Percentiles rank a stretch among this genome's conserved stretches.
These are phyloP conservation scores for Tolypocladium tundrense DNA, from an alignment of 2,329 filamentous ascomycete genomes.

Conservation along the genomic window DNA sequence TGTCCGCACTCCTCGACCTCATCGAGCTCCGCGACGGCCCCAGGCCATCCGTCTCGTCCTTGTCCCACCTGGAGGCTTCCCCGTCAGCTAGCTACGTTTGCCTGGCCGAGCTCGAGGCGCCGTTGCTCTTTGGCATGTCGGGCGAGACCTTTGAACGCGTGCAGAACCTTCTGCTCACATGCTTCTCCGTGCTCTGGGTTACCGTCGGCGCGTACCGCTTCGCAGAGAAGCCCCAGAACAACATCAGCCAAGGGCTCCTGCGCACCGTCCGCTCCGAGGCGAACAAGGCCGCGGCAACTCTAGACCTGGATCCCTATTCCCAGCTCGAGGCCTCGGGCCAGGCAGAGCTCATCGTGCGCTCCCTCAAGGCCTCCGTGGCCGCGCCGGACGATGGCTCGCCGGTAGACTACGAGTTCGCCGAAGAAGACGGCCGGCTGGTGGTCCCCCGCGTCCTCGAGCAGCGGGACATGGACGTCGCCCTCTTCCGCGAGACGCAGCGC, in stretches of 20 bases:
- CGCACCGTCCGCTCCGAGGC: conserved; percentile 36
- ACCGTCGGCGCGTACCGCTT: conserved; percentile 26
- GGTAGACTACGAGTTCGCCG: conserved; percentile 18
- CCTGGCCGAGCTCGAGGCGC: conserved; percentile 32
- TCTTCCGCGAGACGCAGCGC: conserved; percentile 15
- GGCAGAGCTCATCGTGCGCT: conserved; percentile 20
- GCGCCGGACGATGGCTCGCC: conserved; percentile 9
- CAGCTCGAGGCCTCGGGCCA: conserved; percentile 16
- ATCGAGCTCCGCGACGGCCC: conserved; percentile 12
- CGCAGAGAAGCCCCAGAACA: conserved; percentile 25
- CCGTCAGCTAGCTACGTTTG: conserved; percentile 23
- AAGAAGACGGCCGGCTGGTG: conserved; percentile 14
- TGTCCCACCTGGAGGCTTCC: conserved; percentile 9
- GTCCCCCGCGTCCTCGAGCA: conserved; percentile 18
- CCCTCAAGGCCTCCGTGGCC: conserved; percentile 11
- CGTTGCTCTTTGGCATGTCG: conserved; percentile 30
- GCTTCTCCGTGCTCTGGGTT: conserved; percentile 28
- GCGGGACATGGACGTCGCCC: conserved; percentile 13
- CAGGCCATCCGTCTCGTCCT: conserved; percentile 5
- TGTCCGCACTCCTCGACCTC: conserved; percentile 9
- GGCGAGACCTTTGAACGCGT: conserved; percentile 25
- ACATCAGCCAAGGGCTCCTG: conserved; percentile 34
- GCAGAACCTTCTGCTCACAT: conserved; percentile 22
- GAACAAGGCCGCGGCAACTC: conserved; percentile 30
- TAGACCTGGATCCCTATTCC: conserved; percentile 32